Base-by-base conservation (phyloP, 345 rosid genomes). In the Passiflora organensis region DNA sequence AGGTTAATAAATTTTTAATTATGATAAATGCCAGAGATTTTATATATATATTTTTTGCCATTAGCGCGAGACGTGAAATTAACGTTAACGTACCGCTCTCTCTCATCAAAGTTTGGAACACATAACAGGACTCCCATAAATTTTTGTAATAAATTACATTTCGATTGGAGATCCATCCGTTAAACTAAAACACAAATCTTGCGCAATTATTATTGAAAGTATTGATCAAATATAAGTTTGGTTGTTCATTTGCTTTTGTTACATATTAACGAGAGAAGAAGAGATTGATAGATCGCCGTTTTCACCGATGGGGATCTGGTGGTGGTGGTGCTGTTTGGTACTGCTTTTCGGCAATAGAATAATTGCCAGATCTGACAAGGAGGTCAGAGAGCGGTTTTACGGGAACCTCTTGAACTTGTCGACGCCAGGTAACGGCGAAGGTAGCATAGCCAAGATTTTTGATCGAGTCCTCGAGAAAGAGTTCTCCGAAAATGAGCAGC, bases 401-500 rank as follows among this genome's bases (percentile, higher is more conserved):
- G 99, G 99, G 12, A 85, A 72, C 58, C 57, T 94, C 23, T 62
- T 85, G 28, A 94, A 94, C 76, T 76, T 86, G 1, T 74, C 96
- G 43, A 81, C 78, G 6, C 76, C 91, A 2, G 86, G 60, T 16
- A 63, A 73, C 15, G 84, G 79, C 1, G 96, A 83, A 37, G 90
- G 85, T 11, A 94, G 88, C 57, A 84, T 94, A 37, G 97, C 97
- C 17, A 66, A 87, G 76, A 94, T 94, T 82, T 89, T 94, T 79
- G 95, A 89, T 75, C 80, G 83, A 23, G 97, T 89, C 55, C 86
- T 94, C 13, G 86, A 89, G 75, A 94, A 94, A 66, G 99, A 89
- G 67, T 89, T 94, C 78, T 73, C 95, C 14, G 95, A 89, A 41
- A 85, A 85, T 64, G 99, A 93, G 48, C 95, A 82, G 46, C 78